A percentile compares a stretch with the other conserved stretches of the same genome.
These are phyloP conservation scores for Geotrichum fermentans DNA, from an alignment of 1,139 yeast genomes.

Conservation along the genomic window DNA sequence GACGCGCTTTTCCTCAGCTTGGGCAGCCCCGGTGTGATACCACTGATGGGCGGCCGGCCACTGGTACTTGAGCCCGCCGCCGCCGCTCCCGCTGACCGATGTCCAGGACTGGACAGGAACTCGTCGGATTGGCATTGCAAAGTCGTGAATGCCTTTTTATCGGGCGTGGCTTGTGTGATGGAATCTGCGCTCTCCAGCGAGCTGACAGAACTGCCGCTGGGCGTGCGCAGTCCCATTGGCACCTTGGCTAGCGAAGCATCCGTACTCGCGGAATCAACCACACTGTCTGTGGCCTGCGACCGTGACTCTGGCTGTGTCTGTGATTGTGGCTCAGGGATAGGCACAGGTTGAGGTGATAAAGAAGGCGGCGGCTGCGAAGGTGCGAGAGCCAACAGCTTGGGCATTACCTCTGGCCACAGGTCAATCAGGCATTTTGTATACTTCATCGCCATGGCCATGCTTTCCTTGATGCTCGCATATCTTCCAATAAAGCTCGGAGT, in stretches of 20 bases:
- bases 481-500: conserved; percentile 35
- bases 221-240: not conserved
- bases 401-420: conserved; percentile 27
- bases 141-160: not conserved
- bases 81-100: not conserved
- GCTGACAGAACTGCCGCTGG: not conserved
- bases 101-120: conserved; percentile 2
- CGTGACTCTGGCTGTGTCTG: too few species aligned
- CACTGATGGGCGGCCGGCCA: not conserved
- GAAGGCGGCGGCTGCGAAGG: too few species aligned
- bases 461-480: conserved; percentile 27
- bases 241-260: too few species aligned
- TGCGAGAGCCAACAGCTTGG: not conserved
- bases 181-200: not conserved
- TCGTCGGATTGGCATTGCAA: not conserved
- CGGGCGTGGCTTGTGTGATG: not conserved
- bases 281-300: too few species aligned
- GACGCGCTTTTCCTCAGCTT: conserved; percentile 18
- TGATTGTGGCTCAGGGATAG: too few species aligned
- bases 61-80: not conserved
- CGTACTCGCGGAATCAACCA: too few species aligned
- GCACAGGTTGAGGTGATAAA: too few species aligned
- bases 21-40: conserved; percentile 1
- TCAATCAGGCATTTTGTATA: conserved; percentile 30
- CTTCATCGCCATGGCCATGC: conserved; percentile 27